Conservation (phyloP, 148 eudicot species). For the Nepenthes gracilis region DNA sequence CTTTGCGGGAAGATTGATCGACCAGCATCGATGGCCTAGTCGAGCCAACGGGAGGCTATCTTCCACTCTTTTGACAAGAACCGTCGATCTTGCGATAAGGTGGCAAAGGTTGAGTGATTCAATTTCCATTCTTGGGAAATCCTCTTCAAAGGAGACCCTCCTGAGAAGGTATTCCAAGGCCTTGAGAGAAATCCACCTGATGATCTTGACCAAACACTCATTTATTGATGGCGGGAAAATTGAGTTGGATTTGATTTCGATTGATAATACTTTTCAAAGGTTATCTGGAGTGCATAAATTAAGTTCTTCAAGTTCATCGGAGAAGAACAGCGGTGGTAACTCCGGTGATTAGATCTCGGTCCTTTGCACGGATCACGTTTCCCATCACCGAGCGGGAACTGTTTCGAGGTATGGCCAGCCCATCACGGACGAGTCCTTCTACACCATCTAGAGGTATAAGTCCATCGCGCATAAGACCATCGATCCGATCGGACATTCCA, state of each 20-base stretch:
- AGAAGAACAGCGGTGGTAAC: constrained; percentile 21
- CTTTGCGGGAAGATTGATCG: constrained; percentile 41
- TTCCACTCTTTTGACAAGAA: constrained; percentile 28
- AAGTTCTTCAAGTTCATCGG: constrained; percentile 30
- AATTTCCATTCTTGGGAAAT: background rate
- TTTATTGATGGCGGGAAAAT: constrained; percentile 22
- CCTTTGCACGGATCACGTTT: constrained; percentile 39
- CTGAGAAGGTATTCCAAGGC: constrained; percentile 39
- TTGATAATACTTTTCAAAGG: constrained; percentile 32
- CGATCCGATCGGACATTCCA: constrained; percentile 63
- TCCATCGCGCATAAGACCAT: constrained; percentile 61
- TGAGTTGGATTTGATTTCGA: constrained; percentile 23
- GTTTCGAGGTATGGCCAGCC: constrained; percentile 39
- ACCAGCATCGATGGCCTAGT: constrained; percentile 91
- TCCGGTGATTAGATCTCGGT: constrained; percentile 35
- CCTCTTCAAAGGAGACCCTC: constrained; percentile 55
- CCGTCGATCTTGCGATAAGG: constrained; percentile 40
- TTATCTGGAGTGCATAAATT: constrained; percentile 23
- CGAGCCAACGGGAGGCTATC: constrained; percentile 43
- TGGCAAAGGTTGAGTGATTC: constrained; percentile 20
- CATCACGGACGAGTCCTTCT: constrained; percentile 31
- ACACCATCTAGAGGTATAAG: constrained; percentile 51
- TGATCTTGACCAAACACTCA: constrained; percentile 19
- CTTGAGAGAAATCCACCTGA: constrained; percentile 41
- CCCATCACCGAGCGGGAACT: constrained; percentile 54